phyloP scores from a whole-genome alignment of 805 yeast genomes.

The Pichia ethanolica region DNA sequence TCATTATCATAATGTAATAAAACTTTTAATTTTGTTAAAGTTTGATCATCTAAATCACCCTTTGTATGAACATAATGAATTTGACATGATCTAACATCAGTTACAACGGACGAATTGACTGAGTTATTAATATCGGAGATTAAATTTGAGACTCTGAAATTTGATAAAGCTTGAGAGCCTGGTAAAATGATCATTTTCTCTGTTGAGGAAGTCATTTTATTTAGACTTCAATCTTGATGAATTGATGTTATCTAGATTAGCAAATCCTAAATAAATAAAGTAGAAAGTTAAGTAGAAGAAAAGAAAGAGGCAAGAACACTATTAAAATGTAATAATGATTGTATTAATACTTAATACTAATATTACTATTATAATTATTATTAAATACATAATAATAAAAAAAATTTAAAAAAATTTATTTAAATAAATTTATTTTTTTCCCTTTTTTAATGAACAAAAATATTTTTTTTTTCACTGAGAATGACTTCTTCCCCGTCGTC shows the following conservation, averaged over 20 bases:
- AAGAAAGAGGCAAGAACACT: not conserved
- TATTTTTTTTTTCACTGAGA: no score
- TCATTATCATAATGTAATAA: slow-evolving; percentile 71
- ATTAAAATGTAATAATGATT: no score
- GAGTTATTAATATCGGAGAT: slow-evolving; percentile 64
- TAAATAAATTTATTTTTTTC: no score
- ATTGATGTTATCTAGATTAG: no score
- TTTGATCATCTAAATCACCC: slow-evolving; percentile 31
- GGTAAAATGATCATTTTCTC: slow-evolving; percentile 47
- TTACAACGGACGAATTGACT: slow-evolving; percentile 59
- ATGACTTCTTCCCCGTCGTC: no score
- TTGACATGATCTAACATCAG: slow-evolving; percentile 63
- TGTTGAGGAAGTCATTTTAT: slow-evolving; percentile 6
- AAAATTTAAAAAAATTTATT: not conserved
- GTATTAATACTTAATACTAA: no score
- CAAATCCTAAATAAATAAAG: not conserved
- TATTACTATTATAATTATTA: no score
- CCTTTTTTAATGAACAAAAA: no score
- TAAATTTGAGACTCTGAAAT: slow-evolving; percentile 72
- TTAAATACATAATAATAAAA: not conserved
- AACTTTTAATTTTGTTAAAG: slow-evolving; percentile 43
- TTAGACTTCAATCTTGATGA: slow-evolving; percentile 1
- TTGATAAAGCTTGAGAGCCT: slow-evolving; percentile 87
- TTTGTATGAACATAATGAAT: slow-evolving; percentile 73
- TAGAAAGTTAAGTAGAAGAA: not conserved